Evolutionary conservation across 495 filamentous ascomycete species (phyloP).

Genomic region (Acidomyces sp.): DNA sequence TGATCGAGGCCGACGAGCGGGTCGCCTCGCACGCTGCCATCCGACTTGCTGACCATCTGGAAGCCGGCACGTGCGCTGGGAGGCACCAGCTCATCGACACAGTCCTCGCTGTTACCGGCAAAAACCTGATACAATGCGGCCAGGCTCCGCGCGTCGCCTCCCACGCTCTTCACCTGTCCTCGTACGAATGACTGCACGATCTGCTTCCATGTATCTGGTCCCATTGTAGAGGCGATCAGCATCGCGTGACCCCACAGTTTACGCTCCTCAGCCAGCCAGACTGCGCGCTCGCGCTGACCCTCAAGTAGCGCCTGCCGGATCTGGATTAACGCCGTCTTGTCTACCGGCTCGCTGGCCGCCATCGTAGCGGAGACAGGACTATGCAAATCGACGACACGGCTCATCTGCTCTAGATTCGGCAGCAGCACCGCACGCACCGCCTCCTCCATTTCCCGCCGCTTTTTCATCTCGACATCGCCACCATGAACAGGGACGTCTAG

Average conservation of each 20-base stretch:
- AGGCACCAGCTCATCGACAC: slow-evolving; percentile 92
- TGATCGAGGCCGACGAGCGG: slow-evolving; percentile 73
- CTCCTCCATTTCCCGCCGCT: slow-evolving; percentile 56
- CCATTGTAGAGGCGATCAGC: slow-evolving; percentile 68
- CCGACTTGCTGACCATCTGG: slow-evolving; percentile 66
- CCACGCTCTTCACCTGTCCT: slow-evolving; percentile 70
- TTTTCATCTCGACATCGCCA: too few relatives aligned
- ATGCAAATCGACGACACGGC: slow-evolving; percentile 14
- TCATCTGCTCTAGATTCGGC: slow-evolving; percentile 38
- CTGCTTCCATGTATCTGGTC: slow-evolving; percentile 65
- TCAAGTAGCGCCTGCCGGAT: slow-evolving; percentile 58
- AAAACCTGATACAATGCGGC: slow-evolving; percentile 87
- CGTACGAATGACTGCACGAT: slow-evolving; percentile 89
- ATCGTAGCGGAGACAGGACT: slow-evolving; percentile 17
- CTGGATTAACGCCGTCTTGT: slow-evolving; percentile 51
- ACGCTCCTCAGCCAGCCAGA: slow-evolving; percentile 89
- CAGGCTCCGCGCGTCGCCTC: slow-evolving; percentile 66
- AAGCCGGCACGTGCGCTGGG: slow-evolving; percentile 82
- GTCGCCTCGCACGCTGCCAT: slow-evolving; percentile 50
- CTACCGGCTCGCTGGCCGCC: slow-evolving; percentile 45
- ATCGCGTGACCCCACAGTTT: slow-evolving; percentile 93
- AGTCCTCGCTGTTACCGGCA: slow-evolving; percentile 86
- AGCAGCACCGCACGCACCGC: slow-evolving; percentile 62
- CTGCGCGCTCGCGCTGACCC: slow-evolving; percentile 80
- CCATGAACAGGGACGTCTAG: too few relatives aligned